Evolutionary conservation across 2,329 filamentous ascomycete genomes (phyloP).

Genomic region (Epichloe coenophiala): DNA sequence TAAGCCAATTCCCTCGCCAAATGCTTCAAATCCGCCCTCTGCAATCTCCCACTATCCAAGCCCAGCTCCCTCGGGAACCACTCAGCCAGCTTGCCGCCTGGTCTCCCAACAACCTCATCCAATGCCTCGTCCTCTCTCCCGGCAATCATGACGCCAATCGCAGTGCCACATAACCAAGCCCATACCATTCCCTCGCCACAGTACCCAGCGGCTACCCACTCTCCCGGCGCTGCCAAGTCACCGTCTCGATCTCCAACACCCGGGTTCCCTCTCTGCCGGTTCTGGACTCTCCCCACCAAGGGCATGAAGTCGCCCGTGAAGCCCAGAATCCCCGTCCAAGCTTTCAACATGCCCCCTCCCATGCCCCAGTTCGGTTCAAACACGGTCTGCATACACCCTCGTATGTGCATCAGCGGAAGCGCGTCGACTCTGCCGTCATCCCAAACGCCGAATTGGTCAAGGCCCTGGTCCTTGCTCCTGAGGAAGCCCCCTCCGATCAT

Average conservation of each 20-base stretch:
- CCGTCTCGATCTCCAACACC: background rate
- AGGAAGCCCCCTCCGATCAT: constrained; percentile 44
- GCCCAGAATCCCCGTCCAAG: constrained; percentile 37
- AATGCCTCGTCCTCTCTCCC: constrained; percentile 22
- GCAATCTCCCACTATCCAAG: constrained; percentile 20
- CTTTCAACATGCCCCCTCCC: constrained; percentile 20
- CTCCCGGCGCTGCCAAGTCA: constrained; percentile 14
- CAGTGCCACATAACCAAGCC: constrained; percentile 37
- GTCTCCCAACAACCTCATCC: constrained; percentile 19
- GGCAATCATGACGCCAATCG: constrained; percentile 31
- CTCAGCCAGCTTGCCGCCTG: constrained; percentile 19
- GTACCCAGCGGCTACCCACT: constrained; percentile 40
- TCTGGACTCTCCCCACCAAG: constrained; percentile 33
- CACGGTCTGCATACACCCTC: constrained; percentile 27
- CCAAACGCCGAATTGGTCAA: constrained; percentile 32
- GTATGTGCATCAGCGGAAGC: constrained; percentile 24
- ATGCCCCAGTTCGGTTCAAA: constrained; percentile 26
- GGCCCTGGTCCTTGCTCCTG: constrained; percentile 25
- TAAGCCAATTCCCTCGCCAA: background rate
- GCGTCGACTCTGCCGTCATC: constrained; percentile 30
- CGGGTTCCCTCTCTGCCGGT: constrained; percentile 4
- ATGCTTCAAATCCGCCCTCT: constrained; percentile 22
- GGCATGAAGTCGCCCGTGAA: constrained; percentile 34
- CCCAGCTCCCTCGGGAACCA: constrained; percentile 27
- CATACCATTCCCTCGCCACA: constrained; percentile 40